Base-by-base conservation (phyloP, 805 yeast genomes). In the Candida sanyiensis region DNA sequence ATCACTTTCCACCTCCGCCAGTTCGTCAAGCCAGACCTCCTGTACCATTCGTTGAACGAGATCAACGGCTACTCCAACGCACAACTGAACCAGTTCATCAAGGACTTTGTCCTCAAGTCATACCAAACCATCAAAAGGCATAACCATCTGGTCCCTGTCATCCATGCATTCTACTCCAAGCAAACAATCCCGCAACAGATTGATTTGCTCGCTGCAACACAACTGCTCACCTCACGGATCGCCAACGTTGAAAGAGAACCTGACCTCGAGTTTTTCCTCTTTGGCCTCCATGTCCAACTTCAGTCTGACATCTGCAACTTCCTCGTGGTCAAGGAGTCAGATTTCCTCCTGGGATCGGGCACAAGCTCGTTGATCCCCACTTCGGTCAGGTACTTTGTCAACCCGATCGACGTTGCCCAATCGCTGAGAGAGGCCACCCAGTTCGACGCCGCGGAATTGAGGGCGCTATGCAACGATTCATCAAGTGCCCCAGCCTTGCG, bases 281-380 rank as follows among this genome's bases (percentile, higher is more conserved):
- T 37, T 34, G 46, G 42, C 1, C 23, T 40, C 5, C 40, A 43
- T 27, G 19, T 34, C 9, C 38, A 40, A 20, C 35, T 43, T 5
- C 46, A 43, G 33, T 22, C 35, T 5, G 46, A 43, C n/a, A 31
- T 35, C 8, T 18, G 22, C 13, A 43, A 43, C 16, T 43, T 29
- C 19, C 28, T 43, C 13, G 36, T 43, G 6, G 8, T 31, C 2
- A 23, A 25, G 12, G 10, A 20, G 3, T 21, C 31, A 13, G 28
- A 37, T 15, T 37, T 20, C 21, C 12, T 34, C 2, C 28, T 37
- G 1, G 22, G 16, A 4, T 25, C 19, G 6, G 12, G 16, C 8
- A 18, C 27, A 15, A 40, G 44, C 23, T 21, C 37, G 10, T 28
- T 27, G n/a, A 19, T 40, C 6, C 44, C 44, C 19, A 34, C n/a